These are phyloP conservation scores for Albatrellus ellisii DNA, from an alignment of 768 basidiomycete genomes.

Conservation along the genomic window DNA sequence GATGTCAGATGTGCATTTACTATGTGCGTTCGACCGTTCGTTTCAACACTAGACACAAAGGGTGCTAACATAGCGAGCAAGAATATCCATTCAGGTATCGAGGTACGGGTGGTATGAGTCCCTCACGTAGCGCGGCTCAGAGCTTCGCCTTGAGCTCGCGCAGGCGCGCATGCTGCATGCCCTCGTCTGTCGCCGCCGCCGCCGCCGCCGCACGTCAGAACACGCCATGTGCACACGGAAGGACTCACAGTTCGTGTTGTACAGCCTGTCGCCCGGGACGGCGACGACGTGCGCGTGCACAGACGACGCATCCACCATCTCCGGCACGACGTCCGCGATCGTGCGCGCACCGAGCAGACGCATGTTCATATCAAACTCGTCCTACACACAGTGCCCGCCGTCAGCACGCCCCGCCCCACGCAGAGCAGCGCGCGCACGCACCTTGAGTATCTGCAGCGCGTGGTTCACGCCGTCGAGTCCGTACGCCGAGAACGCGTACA, in stretches of 20 bases:
- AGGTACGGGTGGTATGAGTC: neutral
- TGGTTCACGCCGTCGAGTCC: conserved; percentile 79
- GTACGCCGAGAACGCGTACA: conserved; percentile 84
- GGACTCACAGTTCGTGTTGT: conserved; percentile 63
- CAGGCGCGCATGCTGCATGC: neutral
- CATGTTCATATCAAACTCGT: conserved; percentile 98
- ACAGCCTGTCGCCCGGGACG: conserved; percentile 60
- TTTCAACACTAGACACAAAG: neutral
- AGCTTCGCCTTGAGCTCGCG: neutral
- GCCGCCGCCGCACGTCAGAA: neutral
- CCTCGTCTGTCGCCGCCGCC: neutral
- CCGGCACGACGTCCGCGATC: conserved; percentile 65
- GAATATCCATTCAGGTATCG: neutral
- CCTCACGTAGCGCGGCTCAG: neutral
- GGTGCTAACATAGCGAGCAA: neutral
- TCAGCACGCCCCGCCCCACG: neutral
- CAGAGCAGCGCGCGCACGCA: conserved; percentile 19
- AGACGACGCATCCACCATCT: conserved; percentile 81
- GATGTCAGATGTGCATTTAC: neutral
- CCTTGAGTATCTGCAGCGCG: conserved; percentile 67
- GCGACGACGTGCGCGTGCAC: conserved; percentile 47
- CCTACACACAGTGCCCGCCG: conserved; percentile 30
- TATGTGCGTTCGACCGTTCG: neutral
- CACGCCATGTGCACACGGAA: conserved; percentile 4
- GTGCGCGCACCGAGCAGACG: conserved; percentile 78